Conservation (phyloP, 192 early-diverging fungal genomes). For the Coemansia aciculifera region DNA sequence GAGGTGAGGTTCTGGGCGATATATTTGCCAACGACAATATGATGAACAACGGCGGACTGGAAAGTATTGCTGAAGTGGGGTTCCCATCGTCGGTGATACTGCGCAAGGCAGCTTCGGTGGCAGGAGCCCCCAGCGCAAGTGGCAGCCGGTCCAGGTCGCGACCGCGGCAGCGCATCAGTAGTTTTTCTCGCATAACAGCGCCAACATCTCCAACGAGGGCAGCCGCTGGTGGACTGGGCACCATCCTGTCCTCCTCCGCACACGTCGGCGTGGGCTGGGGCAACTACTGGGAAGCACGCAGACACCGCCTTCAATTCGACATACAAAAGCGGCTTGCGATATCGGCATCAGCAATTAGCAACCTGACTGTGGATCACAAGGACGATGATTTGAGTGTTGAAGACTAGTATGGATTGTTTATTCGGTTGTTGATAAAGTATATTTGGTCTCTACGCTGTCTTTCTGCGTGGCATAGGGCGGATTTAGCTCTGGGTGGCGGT, state of each 20-base stretch:
- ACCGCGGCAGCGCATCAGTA: constrained; percentile 27
- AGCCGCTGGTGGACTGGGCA: constrained; percentile 11
- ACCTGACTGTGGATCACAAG: not conserved
- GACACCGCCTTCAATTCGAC: constrained; percentile 35
- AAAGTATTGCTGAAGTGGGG: not conserved
- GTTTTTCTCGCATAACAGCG: constrained; percentile 27
- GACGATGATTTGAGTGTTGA: constrained; percentile 8
- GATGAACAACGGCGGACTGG: not conserved
- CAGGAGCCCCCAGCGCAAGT: constrained; percentile 20
- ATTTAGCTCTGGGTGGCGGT: constrained; percentile 12
- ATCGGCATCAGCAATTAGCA: constrained; percentile 3
- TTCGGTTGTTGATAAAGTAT: not conserved
- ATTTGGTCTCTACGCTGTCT: not conserved
- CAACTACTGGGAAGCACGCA: constrained; percentile 49
- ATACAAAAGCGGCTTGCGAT: constrained; percentile 34
- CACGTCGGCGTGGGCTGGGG: constrained; percentile 53
- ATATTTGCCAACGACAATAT: constrained; percentile 34
- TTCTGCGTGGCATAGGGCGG: constrained; percentile 5
- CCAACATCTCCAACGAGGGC: not conserved
- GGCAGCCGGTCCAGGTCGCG: constrained; percentile 8
- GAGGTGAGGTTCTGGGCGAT: constrained; percentile 32
- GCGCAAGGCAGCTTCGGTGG: constrained; percentile 43
- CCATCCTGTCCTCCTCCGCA: constrained; percentile 31
- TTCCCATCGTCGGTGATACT: constrained; percentile 28
- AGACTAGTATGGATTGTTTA: constrained; percentile 5